phyloP scores from a whole-genome alignment of 2,329 filamentous ascomycete genomes.

The Verticillium klebahnii region DNA sequence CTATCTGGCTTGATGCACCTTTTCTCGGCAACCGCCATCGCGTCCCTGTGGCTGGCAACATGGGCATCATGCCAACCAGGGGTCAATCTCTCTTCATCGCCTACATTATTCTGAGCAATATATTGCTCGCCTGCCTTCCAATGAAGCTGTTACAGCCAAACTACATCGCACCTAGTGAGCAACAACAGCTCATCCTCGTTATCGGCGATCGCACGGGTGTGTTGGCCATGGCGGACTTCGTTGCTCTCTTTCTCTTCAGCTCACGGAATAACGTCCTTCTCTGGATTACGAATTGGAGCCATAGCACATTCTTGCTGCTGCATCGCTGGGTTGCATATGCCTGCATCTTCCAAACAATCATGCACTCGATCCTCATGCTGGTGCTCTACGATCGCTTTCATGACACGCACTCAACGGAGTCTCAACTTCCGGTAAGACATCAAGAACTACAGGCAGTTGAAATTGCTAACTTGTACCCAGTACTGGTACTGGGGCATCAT shows the following conservation, averaged over 20 bases:
- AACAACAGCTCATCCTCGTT: slow-evolving; percentile 24
- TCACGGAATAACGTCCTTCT: slow-evolving; percentile 30
- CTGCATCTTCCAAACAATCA: slow-evolving; percentile 16
- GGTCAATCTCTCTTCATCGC: slow-evolving; percentile 40
- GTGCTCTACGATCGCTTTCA: slow-evolving; percentile 2
- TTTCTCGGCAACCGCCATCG: slow-evolving; percentile 18
- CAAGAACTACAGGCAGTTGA: too few species aligned
- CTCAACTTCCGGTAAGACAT: background rate
- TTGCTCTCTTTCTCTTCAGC: slow-evolving; percentile 26
- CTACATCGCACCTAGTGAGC: background rate
- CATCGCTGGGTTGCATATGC: slow-evolving; percentile 29
- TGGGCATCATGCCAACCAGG: slow-evolving; percentile 29
- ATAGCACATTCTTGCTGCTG: slow-evolving; percentile 28
- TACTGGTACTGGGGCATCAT: slow-evolving; percentile 31
- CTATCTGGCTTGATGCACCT: slow-evolving; percentile 18
- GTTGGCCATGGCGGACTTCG: slow-evolving; percentile 27
- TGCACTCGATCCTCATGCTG: slow-evolving; percentile 27
- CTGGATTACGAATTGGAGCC: slow-evolving; percentile 29
- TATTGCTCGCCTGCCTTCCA: slow-evolving; percentile 24
- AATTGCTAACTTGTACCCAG: too few species aligned
- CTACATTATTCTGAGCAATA: slow-evolving; percentile 31
- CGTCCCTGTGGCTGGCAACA: slow-evolving; percentile 9
- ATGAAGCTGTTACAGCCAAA: slow-evolving; percentile 22
- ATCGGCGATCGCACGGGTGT: slow-evolving; percentile 26
- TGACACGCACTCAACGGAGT: slow-evolving; percentile 17